Conservation (phyloP, 1,284 basidiomycete species). For the Spongiforma sp. region DNA sequence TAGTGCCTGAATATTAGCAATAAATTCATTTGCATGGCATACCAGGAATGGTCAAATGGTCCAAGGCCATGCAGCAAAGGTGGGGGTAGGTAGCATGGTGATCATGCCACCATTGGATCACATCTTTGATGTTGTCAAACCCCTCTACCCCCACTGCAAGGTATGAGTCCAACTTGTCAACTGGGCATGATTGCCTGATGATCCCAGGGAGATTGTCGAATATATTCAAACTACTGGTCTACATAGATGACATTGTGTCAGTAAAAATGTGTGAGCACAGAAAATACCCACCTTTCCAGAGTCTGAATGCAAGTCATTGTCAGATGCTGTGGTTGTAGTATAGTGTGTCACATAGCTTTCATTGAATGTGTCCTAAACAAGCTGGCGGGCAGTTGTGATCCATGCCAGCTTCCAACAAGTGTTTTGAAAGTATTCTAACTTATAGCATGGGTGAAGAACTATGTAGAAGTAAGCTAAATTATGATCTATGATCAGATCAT, state of each 20-base stretch:
- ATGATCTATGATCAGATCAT: neutral
- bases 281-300: too few species aligned
- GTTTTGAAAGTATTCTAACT: constrained; percentile 24
- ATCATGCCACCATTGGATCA: neutral
- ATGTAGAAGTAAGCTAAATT: neutral
- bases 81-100: neutral
- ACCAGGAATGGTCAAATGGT: neutral
- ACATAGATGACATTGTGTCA: neutral
- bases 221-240: neutral
- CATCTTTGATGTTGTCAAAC: neutral
- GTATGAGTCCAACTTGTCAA: neutral
- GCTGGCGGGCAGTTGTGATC: constrained; percentile 13
- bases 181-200: neutral
- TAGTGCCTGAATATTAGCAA: neutral
- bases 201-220: neutral
- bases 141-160: neutral
- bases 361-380: neutral
- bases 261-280: too few species aligned
- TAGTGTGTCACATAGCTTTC: neutral
- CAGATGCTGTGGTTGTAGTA: neutral
- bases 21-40: neutral
- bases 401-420: constrained; percentile 24
- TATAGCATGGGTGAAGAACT: constrained; percentile 29
- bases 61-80: neutral
- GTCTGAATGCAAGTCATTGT: too few species aligned